Percentiles rank a stretch among this genome's conserved stretches.
These are phyloP conservation scores for Metschnikowia proteae DNA, from an alignment of 805 yeast genomes.

Conservation along the genomic window DNA sequence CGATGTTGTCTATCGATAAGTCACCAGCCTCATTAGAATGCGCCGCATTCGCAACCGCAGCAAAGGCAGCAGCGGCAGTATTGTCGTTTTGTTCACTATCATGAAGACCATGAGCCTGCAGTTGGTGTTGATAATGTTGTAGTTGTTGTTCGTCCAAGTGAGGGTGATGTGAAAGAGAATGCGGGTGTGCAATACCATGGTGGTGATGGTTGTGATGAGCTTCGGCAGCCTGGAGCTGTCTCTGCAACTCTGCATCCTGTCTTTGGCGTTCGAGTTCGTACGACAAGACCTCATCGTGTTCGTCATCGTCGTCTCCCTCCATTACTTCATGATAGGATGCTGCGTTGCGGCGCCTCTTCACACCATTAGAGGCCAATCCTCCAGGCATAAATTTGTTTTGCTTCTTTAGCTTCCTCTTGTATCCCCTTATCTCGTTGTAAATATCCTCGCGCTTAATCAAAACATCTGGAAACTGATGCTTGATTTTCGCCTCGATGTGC, in stretches of 20 bases:
- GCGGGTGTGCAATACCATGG: conserved; percentile 14
- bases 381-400: conserved; percentile 28
- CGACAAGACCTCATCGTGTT: conserved; percentile 21
- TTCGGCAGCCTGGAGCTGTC: conserved; percentile 21
- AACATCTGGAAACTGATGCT: conserved; percentile 50
- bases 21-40: conserved; percentile 28
- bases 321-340: conserved; percentile 18
- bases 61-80: conserved; percentile 39
- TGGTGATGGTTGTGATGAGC: conserved; percentile 13
- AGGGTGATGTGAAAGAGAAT: conserved; percentile 20
- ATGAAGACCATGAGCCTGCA: conserved; percentile 26
- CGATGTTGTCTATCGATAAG: conserved; percentile 43
- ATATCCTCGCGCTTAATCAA: conserved; percentile 55
- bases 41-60: conserved; percentile 37
- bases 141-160: conserved; percentile 26
- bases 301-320: conserved; percentile 23
- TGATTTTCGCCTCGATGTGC: conserved; percentile 49
- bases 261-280: conserved; percentile 20
- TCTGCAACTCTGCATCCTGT: conserved; percentile 21
- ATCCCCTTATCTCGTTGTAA: conserved; percentile 54
- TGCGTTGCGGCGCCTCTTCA: conserved; percentile 16
- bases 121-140: conserved; percentile 26
- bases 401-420: conserved; percentile 48
- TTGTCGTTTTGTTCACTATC: conserved; percentile 18
- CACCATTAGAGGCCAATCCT: conserved; percentile 11